These are phyloP conservation scores for Pseudocercospora vitis DNA, from an alignment of 2,329 filamentous ascomycete species.

Conservation along the genomic window DNA sequence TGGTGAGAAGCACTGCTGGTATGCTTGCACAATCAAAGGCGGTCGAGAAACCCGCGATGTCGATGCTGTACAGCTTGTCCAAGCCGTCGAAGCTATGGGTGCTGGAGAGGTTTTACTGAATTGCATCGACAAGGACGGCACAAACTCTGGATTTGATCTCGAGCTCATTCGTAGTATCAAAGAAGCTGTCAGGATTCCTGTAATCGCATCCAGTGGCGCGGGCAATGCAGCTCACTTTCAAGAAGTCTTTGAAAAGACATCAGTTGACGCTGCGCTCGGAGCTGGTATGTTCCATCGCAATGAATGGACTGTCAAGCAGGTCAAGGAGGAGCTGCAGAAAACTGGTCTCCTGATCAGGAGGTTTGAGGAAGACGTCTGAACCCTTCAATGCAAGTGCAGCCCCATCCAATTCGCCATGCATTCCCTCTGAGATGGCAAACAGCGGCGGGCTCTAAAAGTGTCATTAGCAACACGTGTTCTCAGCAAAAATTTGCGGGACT, in stretches of 20 bases:
- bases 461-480: too few relatives aligned
- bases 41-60: constrained; percentile 91
- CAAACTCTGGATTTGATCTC: constrained; percentile 89
- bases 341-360: constrained; percentile 76
- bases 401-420: neutral
- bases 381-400: neutral
- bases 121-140: constrained; percentile 96
- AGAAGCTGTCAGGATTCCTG: constrained; percentile 79
- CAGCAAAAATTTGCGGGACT: too few relatives aligned
- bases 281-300: constrained; percentile 97
- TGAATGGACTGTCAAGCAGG: constrained; percentile 91
- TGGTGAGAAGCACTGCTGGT: constrained; percentile 87
- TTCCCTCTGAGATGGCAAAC: too few relatives aligned
- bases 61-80: constrained; percentile 83
- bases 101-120: constrained; percentile 92
- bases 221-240: constrained; percentile 84
- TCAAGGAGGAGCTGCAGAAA: constrained; percentile 76
- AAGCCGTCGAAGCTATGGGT: constrained; percentile 93
- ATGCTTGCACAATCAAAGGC: constrained; percentile 94
- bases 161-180: constrained; percentile 91
- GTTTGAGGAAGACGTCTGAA: constrained; percentile 61
- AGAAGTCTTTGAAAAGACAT: constrained; percentile 83
- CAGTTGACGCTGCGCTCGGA: constrained; percentile 87
- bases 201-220: constrained; percentile 91
- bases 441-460: too few relatives aligned